Conservation (phyloP, 2,329 filamentous ascomycete genomes). For the Aspergillus terreus region DNA sequence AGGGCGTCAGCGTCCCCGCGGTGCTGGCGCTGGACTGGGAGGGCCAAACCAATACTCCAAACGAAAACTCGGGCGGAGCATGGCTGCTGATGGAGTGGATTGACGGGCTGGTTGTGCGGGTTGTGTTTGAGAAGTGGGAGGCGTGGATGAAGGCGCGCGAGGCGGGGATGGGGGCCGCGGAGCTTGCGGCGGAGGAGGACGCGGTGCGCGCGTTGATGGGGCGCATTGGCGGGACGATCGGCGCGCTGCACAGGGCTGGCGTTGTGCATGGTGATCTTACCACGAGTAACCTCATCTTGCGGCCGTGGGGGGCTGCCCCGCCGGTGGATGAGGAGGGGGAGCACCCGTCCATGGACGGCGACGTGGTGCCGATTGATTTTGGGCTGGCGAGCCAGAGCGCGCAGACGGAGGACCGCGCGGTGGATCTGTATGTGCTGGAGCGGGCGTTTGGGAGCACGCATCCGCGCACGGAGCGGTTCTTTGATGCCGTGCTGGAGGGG, state of each 20-base stretch:
- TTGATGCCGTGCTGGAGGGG: slow-evolving; percentile 66
- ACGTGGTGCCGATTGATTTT: slow-evolving; percentile 91
- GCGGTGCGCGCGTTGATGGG: slow-evolving; percentile 62
- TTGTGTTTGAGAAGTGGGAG: slow-evolving; percentile 67
- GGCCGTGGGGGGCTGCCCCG: slow-evolving; percentile 41
- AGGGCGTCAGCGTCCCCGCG: slow-evolving; percentile 77
- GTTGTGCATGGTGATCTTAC: slow-evolving; percentile 94
- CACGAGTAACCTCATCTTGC: slow-evolving; percentile 92
- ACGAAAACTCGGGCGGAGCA: slow-evolving; percentile 58
- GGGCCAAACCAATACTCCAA: slow-evolving; percentile 49
- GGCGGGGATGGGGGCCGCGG: slow-evolving; percentile 27
- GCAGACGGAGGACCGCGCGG: slow-evolving; percentile 88
- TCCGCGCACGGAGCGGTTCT: slow-evolving; percentile 75
- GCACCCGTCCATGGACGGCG: slow-evolving; percentile 53
- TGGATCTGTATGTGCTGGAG: slow-evolving; percentile 94
- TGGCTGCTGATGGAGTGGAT: slow-evolving; percentile 88
- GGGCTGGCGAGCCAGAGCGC: slow-evolving; percentile 78
- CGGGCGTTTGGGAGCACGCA: slow-evolving; percentile 93
- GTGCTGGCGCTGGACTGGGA: slow-evolving; percentile 68
- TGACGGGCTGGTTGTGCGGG: slow-evolving; percentile 66
- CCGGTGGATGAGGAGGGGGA: slow-evolving; percentile 13
- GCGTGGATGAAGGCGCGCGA: slow-evolving; percentile 41
- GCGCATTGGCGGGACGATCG: slow-evolving; percentile 68
- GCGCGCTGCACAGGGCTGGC: slow-evolving; percentile 74
- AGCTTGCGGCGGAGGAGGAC: slow-evolving; percentile 41